Evolutionary conservation across 257 asterid genomes (phyloP), one percentile per base, ranked within the genome.

Genomic region (Solanum habrochaites): DNA sequence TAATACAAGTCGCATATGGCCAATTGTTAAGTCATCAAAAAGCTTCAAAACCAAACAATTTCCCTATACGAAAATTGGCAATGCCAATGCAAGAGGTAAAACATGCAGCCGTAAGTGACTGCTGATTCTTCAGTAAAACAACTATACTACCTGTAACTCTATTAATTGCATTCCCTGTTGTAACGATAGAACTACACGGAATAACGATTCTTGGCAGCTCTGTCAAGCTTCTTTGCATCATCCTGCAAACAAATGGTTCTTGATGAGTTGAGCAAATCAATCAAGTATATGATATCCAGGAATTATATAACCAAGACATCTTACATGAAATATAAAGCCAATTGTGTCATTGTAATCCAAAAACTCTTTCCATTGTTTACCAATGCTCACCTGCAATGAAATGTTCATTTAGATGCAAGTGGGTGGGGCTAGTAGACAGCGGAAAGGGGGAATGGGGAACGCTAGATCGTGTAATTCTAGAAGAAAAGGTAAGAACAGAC

Each of bases 281-380:
- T 42, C 25, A 60, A 58, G 31, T 18, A 39, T 21, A 77, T 45
- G 14, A 39, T 11, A 23, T 58, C 67, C 27, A 56, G 10, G 56
- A 43, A 60, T 60, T 60, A n/a, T 8, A n/a, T 71, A 74, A 70
- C 47, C 62, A 85, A 49, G 47, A 31, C 29, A 85, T 80, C 98
- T 88, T 90, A 95, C 99, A 85, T 97, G 99, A 92, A 90, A 80
- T 77, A 95, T 93, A 93, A 91, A 97, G 75, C 99, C 99, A n/a
- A 93, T 90, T 4, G 91, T 25, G 0, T 93, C 98, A 25, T 93
- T 93, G 93, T 89, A 93, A 89, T 95, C 99, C 87, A 97, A 93
- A 87, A 93, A 90, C 88, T 92, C 94, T 95, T 97, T 96, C 99
- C 98, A 97, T 52, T 96, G 98, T 87, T 86, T 94, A 87, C 98